These are phyloP conservation scores for Neoboletus magnificus DNA, from an alignment of 768 basidiomycete genomes.

Conservation along the genomic window DNA sequence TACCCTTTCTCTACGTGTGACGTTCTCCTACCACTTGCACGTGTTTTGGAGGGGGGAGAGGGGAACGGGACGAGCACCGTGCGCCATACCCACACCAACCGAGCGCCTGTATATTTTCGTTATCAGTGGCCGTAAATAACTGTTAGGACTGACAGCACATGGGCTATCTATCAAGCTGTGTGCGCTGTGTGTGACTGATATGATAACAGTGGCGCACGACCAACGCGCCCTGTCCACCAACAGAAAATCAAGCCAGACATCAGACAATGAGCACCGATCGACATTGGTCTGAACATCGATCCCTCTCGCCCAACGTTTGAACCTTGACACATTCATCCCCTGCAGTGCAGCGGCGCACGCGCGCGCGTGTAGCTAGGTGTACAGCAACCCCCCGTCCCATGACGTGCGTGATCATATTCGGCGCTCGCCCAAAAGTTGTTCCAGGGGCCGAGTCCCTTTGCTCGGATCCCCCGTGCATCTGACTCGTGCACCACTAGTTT, in stretches of 20 bases:
- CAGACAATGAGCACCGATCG: background rate
- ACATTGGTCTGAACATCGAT: background rate
- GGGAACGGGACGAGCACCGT: background rate
- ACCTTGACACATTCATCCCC: background rate
- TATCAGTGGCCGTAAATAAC: background rate
- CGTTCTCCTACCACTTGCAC: no score
- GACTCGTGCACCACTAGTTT: background rate
- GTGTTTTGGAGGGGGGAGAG: background rate
- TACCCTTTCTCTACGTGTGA: background rate
- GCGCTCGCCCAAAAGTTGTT: background rate
- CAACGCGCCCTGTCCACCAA: background rate
- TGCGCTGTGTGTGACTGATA: background rate
- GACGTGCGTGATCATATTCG: background rate
- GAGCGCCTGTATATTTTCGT: background rate
- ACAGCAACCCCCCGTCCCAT: background rate
- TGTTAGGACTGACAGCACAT: background rate
- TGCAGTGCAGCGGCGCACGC: background rate
- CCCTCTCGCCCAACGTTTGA: background rate
- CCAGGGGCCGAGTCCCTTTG: background rate
- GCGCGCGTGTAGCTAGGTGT: background rate
- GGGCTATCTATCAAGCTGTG: background rate
- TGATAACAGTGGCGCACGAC: background rate
- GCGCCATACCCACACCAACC: background rate
- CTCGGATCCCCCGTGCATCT: background rate
- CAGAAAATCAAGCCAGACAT: background rate